These are phyloP conservation scores for Cladophialophora carrionii DNA, from an alignment of 2,329 filamentous ascomycete genomes.

Conservation along the genomic window DNA sequence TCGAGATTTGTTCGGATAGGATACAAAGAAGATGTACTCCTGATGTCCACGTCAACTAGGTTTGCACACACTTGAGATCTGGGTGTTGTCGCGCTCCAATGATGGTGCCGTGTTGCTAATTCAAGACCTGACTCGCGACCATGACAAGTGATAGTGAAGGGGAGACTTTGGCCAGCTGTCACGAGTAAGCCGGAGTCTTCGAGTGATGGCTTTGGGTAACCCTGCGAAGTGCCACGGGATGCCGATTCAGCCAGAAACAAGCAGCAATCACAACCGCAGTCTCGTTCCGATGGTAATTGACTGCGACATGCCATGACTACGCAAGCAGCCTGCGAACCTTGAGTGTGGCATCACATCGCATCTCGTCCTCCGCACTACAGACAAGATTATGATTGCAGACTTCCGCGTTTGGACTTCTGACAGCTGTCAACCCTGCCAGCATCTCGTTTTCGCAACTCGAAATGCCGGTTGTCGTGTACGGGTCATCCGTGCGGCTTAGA, in stretches of 20 bases:
- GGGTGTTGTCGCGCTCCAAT: constrained; percentile 12
- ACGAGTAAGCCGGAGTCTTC: constrained; percentile 9
- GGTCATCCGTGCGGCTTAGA: constrained; percentile 16
- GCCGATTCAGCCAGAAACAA: constrained; percentile 12
- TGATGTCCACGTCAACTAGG: not conserved
- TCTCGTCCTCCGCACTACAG: not conserved
- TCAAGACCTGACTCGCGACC: constrained; percentile 13
- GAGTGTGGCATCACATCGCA: not conserved
- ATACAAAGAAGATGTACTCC: not conserved
- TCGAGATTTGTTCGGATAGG: constrained; percentile 17
- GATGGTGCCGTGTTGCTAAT: constrained; percentile 12
- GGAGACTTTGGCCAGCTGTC: not conserved
- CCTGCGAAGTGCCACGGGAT: not conserved
- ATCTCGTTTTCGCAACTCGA: constrained; percentile 4
- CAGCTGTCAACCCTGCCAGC: not conserved
- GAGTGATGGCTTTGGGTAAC: not conserved
- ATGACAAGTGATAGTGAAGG: constrained; percentile 7
- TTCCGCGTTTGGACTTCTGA: constrained; percentile 6
- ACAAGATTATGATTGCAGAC: not conserved
- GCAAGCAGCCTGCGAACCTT: not conserved
- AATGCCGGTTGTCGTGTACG: not conserved
- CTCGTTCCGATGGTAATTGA: not conserved
- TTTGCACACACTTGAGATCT: not conserved
- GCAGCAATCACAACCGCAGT: not conserved
- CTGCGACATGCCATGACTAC: constrained; percentile 14